phyloP scores from a whole-genome alignment of 129 eudicot genomes.

The Glebionis coronaria region DNA sequence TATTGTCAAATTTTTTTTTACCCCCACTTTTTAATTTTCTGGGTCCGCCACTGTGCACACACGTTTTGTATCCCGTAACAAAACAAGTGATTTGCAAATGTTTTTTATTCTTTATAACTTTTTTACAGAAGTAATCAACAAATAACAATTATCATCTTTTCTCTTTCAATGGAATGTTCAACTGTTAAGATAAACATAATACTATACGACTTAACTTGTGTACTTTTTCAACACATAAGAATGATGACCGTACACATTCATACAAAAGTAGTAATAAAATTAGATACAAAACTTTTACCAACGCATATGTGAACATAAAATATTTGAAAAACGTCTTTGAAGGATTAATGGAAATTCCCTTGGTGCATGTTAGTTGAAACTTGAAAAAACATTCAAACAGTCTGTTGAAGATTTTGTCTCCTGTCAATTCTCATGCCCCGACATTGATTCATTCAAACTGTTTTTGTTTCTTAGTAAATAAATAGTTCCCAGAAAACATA shows the following conservation, averaged over 20 bases:
- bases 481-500: background rate
- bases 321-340: conserved; percentile 36
- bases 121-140: too few species aligned
- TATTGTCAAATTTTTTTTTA: too few species aligned
- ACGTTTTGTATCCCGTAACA: too few species aligned
- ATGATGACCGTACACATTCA: background rate
- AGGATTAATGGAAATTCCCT: conserved; percentile 30
- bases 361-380: background rate
- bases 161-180: too few species aligned
- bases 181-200: too few species aligned
- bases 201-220: too few species aligned
- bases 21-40: too few species aligned
- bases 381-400: conserved; percentile 32
- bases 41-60: too few species aligned
- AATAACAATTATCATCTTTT: too few species aligned
- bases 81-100: too few species aligned
- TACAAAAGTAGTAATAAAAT: conserved; percentile 4
- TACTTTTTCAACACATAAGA: background rate
- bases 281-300: background rate
- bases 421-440: conserved; percentile 22
- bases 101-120: too few species aligned
- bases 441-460: conserved; percentile 36
- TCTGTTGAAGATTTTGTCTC: conserved; percentile 22
- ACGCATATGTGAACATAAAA: conserved; percentile 12
- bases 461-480: background rate